phyloP scores from a whole-genome alignment of 2,329 filamentous ascomycete species.

The Arthrobotrys iridis region DNA sequence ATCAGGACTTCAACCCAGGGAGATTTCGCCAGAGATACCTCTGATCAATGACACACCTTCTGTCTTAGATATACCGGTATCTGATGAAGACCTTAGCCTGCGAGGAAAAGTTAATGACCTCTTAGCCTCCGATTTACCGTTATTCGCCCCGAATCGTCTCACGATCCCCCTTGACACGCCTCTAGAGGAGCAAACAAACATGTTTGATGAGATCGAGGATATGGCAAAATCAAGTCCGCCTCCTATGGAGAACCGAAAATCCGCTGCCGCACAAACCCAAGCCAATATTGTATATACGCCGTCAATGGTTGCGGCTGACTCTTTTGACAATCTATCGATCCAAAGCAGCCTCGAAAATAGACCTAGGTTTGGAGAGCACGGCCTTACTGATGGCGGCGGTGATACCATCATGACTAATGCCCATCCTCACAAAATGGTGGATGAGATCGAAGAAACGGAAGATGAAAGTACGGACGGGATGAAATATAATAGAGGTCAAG shows the following conservation, averaged over 20 bases:
- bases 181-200: neutral
- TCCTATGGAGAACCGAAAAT: neutral
- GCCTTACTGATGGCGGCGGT: conserved; percentile 2
- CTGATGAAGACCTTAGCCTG: neutral
- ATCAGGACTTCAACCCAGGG: neutral
- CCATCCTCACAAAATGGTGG: neutral
- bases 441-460: conserved; percentile 40
- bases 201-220: neutral
- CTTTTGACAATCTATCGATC: conserved; percentile 24
- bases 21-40: conserved; percentile 24
- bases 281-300: conserved; percentile 7
- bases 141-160: conserved; percentile 22
- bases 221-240: neutral
- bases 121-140: neutral
- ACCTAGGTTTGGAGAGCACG: neutral
- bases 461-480: conserved; percentile 3
- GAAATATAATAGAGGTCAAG: neutral
- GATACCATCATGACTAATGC: conserved; percentile 11
- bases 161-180: neutral
- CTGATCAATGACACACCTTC: neutral
- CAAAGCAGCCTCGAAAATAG: neutral
- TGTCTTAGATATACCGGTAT: neutral
- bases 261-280: neutral
- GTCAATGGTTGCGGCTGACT: conserved; percentile 7
- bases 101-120: neutral